Percentiles rank a stretch among this genome's conserved stretches.
Conservation (phyloP, 2,329 filamentous ascomycete genomes). For the Monosporascus sp. region DNA sequence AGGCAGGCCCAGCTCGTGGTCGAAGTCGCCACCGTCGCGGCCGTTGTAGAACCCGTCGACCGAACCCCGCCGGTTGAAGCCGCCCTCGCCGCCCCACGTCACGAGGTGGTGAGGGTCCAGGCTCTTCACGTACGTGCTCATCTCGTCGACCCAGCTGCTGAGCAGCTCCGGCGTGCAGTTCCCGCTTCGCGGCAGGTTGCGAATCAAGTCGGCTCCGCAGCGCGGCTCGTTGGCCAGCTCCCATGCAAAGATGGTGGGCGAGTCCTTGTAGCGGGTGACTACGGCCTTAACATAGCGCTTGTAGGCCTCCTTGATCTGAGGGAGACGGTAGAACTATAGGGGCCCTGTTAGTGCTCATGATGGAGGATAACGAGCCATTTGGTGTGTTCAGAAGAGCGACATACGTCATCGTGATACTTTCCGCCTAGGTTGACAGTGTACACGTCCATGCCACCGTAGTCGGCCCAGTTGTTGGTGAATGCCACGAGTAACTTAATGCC, state of each 20-base stretch:
- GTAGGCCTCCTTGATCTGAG: slow-evolving; percentile 46
- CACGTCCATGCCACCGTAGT: slow-evolving; percentile 56
- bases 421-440: slow-evolving; percentile 52
- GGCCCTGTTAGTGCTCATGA: background rate
- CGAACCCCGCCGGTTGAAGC: slow-evolving; percentile 38
- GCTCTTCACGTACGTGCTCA: slow-evolving; percentile 49
- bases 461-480: slow-evolving; percentile 54
- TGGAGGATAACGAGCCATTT: background rate
- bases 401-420: slow-evolving; percentile 44
- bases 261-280: slow-evolving; percentile 54
- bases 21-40: slow-evolving; percentile 48
- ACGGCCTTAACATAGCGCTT: slow-evolving; percentile 56
- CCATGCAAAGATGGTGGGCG: slow-evolving; percentile 60
- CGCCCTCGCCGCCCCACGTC: slow-evolving; percentile 55
- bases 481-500: slow-evolving; percentile 50
- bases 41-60: slow-evolving; percentile 43
- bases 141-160: slow-evolving; percentile 46
- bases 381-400: slow-evolving; percentile 4
- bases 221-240: slow-evolving; percentile 60
- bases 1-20: slow-evolving; percentile 40
- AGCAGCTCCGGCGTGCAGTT: slow-evolving; percentile 37
- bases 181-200: slow-evolving; percentile 38
- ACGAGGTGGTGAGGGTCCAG: slow-evolving; percentile 48
- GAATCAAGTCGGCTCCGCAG: slow-evolving; percentile 39
- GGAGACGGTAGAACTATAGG: slow-evolving; percentile 41